Conservation (phyloP, 2,329 filamentous ascomycete genomes). For the Pseudogymnoascus sp. region DNA sequence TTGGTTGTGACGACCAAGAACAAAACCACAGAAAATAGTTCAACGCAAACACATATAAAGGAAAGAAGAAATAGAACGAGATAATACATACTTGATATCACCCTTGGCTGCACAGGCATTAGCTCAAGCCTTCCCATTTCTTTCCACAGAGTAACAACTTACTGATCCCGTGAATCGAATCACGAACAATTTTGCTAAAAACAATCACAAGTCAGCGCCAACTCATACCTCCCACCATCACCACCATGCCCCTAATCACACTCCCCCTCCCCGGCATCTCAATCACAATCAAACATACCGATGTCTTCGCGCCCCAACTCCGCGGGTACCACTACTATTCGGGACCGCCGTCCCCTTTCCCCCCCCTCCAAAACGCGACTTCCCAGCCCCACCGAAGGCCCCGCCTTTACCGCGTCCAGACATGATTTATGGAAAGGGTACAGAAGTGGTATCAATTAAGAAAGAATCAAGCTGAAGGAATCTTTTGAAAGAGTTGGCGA, state of each 20-base stretch:
- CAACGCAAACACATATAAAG: too few relatives aligned
- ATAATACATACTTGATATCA: slow-evolving; percentile 39
- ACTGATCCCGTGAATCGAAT: slow-evolving; percentile 44
- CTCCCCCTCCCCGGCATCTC: not conserved
- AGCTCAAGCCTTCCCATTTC: slow-evolving; percentile 11
- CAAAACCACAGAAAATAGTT: too few relatives aligned
- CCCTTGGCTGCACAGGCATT: slow-evolving; percentile 37
- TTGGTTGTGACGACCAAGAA: too few relatives aligned
- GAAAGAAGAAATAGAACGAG: not conserved
- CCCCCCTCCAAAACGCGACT: not conserved
- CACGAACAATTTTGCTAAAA: slow-evolving; percentile 39
- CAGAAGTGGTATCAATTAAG: not conserved
- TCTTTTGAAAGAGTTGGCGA: not conserved
- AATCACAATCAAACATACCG: not conserved
- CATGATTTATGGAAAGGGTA: not conserved
- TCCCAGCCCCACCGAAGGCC: not conserved
- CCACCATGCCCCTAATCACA: too few relatives aligned
- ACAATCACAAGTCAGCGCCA: not conserved
- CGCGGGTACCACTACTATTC: not conserved
- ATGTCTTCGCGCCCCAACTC: not conserved
- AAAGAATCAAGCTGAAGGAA: not conserved
- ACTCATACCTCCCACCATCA: not conserved
- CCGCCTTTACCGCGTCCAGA: not conserved
- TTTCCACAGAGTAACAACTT: slow-evolving; percentile 22
- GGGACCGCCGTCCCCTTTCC: not conserved